Evolutionary conservation across 306 rosid genomes (phyloP).

Genomic region (Glycine tomentella): DNA sequence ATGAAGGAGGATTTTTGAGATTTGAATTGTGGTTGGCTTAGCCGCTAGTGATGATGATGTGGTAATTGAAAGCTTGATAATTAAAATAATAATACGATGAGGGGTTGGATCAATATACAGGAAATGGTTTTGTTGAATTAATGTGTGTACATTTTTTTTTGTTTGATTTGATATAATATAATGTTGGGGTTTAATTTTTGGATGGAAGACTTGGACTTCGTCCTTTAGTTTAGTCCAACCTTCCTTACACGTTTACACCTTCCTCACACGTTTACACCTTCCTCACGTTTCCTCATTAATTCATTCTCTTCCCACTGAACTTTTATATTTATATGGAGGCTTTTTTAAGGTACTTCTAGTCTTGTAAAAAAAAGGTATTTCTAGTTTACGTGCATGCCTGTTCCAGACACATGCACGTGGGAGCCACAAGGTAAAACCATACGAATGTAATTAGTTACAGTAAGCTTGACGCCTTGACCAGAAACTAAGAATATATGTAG

Average conservation of each 20-base stretch:
- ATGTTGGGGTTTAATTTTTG: constrained; percentile 30
- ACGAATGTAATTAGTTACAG: too few relatives aligned
- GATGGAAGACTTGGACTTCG: constrained; percentile 56
- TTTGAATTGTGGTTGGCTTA: not conserved
- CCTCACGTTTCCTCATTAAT: constrained; percentile 45
- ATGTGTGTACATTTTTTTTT: not conserved
- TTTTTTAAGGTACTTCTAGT: constrained; percentile 8
- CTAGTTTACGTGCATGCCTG: constrained; percentile 43
- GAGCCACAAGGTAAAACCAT: not conserved
- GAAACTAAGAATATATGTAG: too few relatives aligned
- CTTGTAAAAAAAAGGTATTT: not conserved
- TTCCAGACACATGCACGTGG: not conserved
- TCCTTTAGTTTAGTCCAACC: constrained; percentile 16
- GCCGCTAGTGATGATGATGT: constrained; percentile 37
- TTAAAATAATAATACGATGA: constrained; percentile 12
- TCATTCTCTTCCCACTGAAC: not conserved
- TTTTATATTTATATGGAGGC: not conserved
- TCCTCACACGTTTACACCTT: constrained; percentile 49
- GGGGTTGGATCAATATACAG: not conserved
- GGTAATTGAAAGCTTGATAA: constrained; percentile 35
- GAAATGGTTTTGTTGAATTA: constrained; percentile 30
- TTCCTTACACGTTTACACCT: too few relatives aligned
- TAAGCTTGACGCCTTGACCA: too few relatives aligned
- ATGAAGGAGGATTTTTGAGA: constrained; percentile 2
- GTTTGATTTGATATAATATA: not conserved